Base-by-base conservation (phyloP, 1,139 yeast genomes). In the Scheffersomyces insectosa region DNA sequence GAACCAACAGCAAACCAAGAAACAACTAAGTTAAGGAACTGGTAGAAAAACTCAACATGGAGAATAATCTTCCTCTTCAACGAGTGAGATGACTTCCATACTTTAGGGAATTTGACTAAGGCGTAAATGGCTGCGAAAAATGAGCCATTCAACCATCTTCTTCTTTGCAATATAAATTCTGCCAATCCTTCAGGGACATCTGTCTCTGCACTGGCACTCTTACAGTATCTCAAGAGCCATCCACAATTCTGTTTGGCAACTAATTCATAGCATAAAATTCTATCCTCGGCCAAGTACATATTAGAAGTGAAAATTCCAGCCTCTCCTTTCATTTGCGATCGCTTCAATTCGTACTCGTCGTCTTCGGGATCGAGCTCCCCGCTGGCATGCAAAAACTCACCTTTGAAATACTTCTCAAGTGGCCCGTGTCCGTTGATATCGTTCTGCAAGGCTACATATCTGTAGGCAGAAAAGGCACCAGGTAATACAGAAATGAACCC, bases 1-100 rank as follows among this genome's bases (percentile, higher is more conserved):
- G 90, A 82, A 34, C 91, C 91, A 49, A 88, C 72, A 8, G 90
- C 82, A 60, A 88, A 86, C 95, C 95, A 87, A 1, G 93, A 82
- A 39, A 87, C 73, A 41, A 74, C 54, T 55, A 74, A 65, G 48
- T 63, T 72, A 50, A 74, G 57, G 45, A 72, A 66, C 49, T 74
- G 79, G 49, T 74, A 74, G 45, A 71, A 42, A 47, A 74, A 74
- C 45, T 71, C 75, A 45, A 74, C 52, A 45, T 74, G 79, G 25
- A 74, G 65, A 45, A 62, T 66, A 11, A 73, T 28, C 49, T 74
- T 72, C 44, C 79, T 64, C 16, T 65, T 66, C 37, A 72, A 32
- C 1, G 75, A 64, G 58, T 74, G 79, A 7, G 75, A 61, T 6
- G 77, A 71, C 14, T 55, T 42, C 79, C 79, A 74, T 25, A 74